Percentiles rank a stretch among this genome's conserved stretches.
phyloP scores from a whole-genome alignment of 2,329 filamentous ascomycete genomes.

The Penicillium sp. region DNA sequence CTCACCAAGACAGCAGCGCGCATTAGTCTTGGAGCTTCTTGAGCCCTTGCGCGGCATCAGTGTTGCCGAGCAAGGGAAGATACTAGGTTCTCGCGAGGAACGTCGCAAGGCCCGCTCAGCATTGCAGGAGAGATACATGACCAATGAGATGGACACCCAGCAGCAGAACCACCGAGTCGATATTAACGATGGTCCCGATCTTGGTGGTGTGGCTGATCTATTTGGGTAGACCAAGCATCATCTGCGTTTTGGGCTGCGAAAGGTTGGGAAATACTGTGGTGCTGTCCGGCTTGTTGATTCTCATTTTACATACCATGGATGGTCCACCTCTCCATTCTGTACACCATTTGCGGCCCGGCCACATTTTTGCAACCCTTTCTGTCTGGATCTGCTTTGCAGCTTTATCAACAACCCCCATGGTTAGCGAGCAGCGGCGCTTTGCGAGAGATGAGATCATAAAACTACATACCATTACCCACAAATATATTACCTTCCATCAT shows the following conservation, averaged over 20 bases:
- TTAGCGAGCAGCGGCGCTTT: constrained; percentile 14
- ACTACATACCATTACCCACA: constrained; percentile 1
- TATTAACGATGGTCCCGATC: constrained; percentile 48
- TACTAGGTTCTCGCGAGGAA: constrained; percentile 49
- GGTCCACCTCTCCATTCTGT: background rate
- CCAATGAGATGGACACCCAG: constrained; percentile 42
- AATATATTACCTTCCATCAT: background rate
- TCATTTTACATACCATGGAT: background rate
- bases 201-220: constrained; percentile 53
- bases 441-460: constrained; percentile 4
- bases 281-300: background rate
- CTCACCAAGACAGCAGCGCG: constrained; percentile 70
- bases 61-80: constrained; percentile 88
- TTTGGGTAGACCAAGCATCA: constrained; percentile 39
- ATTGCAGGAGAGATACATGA: constrained; percentile 45
- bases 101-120: constrained; percentile 42
- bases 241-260: background rate
- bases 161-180: constrained; percentile 40
- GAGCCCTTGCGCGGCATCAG: constrained; percentile 85
- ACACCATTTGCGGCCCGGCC: background rate
- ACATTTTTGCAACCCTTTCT: background rate
- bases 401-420: constrained; percentile 17
- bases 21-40: constrained; percentile 77
- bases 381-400: constrained; percentile 6
- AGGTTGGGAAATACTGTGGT: background rate